Percentiles rank a stretch among this genome's conserved stretches.
Evolutionary conservation across 345 rosid species (phyloP).

Genomic region (Eucalyptus dawsonii): DNA sequence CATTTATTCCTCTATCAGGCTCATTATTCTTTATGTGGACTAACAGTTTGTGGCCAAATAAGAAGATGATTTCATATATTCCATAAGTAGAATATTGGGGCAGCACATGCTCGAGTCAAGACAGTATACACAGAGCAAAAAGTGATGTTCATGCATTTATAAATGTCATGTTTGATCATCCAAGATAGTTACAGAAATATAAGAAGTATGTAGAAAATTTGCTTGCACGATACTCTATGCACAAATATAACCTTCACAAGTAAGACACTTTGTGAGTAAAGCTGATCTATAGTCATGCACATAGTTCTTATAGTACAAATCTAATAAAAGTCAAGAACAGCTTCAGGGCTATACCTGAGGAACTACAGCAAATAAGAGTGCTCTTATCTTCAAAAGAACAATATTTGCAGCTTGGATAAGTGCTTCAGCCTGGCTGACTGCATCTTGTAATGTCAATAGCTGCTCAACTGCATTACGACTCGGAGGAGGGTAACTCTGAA

Average conservation of each 20-base stretch:
- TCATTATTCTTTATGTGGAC: background rate
- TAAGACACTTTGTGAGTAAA: background rate
- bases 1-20: background rate
- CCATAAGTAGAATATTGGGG: background rate
- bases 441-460: slow-evolving; percentile 70
- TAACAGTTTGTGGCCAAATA: background rate
- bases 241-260: background rate
- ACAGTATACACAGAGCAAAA: background rate
- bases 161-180: background rate
- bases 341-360: slow-evolving; percentile 48
- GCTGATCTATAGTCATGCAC: background rate
- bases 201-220: background rate
- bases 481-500: slow-evolving; percentile 57
- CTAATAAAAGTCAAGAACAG: background rate
- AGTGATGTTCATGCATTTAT: background rate
- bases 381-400: slow-evolving; percentile 80
- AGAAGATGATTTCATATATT: background rate
- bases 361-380: slow-evolving; percentile 61
- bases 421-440: slow-evolving; percentile 52
- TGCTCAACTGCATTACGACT: slow-evolving; percentile 86
- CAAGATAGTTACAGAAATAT: background rate
- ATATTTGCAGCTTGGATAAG: slow-evolving; percentile 69
- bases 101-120: background rate
- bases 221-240: background rate
- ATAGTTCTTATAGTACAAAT: background rate